Percentiles rank a stretch among this genome's conserved stretches.
These are phyloP conservation scores for Kokia cookei DNA, from an alignment of 441 rosid genomes.

Conservation along the genomic window DNA sequence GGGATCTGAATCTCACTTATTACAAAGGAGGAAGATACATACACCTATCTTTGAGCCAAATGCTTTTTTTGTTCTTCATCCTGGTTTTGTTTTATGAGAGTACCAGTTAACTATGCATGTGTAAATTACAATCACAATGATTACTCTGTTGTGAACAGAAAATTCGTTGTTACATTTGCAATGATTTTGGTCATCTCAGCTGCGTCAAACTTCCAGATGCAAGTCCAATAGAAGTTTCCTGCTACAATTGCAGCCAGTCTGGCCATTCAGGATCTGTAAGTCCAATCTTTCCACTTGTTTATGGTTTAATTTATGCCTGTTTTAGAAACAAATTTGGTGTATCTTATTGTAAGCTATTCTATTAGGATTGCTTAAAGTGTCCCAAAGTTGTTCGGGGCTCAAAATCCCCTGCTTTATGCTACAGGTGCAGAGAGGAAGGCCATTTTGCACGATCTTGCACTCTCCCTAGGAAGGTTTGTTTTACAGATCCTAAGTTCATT, in stretches of 20 bases:
- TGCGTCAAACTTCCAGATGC: conserved; percentile 10
- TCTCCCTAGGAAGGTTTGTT: conserved; percentile 10
- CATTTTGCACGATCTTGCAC: conserved; percentile 16
- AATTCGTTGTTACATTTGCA: conserved; percentile 31
- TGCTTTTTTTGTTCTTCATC: not conserved
- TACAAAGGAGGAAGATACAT: not conserved
- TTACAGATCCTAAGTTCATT: not conserved
- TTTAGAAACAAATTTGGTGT: not conserved
- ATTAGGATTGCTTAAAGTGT: conserved; percentile 9
- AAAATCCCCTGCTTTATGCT: not conserved
- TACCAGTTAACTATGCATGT: not conserved
- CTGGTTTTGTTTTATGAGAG: not conserved
- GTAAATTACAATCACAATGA: not conserved
- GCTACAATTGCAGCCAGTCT: conserved; percentile 25
- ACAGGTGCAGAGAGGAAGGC: conserved; percentile 22
- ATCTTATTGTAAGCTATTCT: not conserved
- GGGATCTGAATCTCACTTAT: not conserved
- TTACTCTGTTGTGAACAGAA: conserved; percentile 12
- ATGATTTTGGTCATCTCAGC: conserved; percentile 31
- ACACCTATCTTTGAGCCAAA: not conserved
- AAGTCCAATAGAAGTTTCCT: conserved; percentile 12
- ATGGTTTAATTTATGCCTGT: not conserved
- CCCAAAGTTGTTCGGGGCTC: not conserved
- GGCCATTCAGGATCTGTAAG: conserved; percentile 27
- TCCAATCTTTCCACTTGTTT: not conserved